Evolutionary conservation across 2,329 filamentous ascomycete species (phyloP).

Genomic region (Talaromyces marneffei): DNA sequence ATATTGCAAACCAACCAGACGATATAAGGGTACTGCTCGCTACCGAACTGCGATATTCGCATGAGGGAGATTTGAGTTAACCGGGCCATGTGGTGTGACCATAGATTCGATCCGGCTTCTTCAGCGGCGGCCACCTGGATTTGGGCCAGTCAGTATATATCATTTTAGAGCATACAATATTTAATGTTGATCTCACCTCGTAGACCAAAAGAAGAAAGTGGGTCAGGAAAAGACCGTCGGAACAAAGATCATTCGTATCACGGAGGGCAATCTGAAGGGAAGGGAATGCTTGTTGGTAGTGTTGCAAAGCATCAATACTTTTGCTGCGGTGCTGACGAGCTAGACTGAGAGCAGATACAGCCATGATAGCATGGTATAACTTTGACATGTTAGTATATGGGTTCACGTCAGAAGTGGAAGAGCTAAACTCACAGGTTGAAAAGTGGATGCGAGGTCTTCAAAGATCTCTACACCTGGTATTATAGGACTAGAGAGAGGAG

Average conservation of each 20-base stretch:
- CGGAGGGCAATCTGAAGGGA: slow-evolving; percentile 42
- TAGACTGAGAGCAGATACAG: slow-evolving; percentile 51
- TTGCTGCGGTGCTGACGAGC: slow-evolving; percentile 42
- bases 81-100: slow-evolving; percentile 51
- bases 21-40: slow-evolving; percentile 46
- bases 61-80: slow-evolving; percentile 47
- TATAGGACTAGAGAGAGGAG: slow-evolving; percentile 20
- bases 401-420: neutral
- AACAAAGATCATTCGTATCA: slow-evolving; percentile 47
- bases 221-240: slow-evolving; percentile 52
- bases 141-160: neutral
- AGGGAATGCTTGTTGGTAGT: slow-evolving; percentile 51
- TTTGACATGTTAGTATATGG: slow-evolving; percentile 22
- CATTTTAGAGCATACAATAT: neutral
- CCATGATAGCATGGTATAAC: slow-evolving; percentile 55
- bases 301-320: slow-evolving; percentile 47
- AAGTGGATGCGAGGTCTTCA: slow-evolving; percentile 44
- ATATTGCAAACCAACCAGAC: slow-evolving; percentile 51
- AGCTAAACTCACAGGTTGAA: slow-evolving; percentile 45
- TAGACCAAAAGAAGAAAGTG: slow-evolving; percentile 55
- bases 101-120: slow-evolving; percentile 45
- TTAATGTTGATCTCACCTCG: slow-evolving; percentile 40
- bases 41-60: slow-evolving; percentile 38
- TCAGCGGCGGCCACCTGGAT: slow-evolving; percentile 43
- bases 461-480: slow-evolving; percentile 39